Base-by-base conservation (phyloP, 305 asterid genomes). In the Fraxinus latifolia region DNA sequence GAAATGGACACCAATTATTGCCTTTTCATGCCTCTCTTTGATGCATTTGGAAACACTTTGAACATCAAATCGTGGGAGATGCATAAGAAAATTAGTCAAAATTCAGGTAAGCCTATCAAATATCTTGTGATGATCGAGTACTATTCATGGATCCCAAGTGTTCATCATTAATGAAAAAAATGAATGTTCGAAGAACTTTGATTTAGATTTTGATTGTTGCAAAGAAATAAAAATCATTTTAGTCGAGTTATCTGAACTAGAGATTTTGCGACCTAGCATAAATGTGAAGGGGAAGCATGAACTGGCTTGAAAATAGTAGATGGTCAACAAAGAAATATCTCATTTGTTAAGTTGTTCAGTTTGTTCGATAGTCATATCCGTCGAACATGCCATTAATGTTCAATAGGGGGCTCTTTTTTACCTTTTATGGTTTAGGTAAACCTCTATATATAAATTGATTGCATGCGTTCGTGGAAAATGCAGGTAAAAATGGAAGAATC, bases 11-110 rank as follows among this genome's bases (percentile, higher is more conserved):
- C 97, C 71, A 94, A 94, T 65, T 92, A 85, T 78, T 92, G 98
- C 89, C 92, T 94, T 19, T 94, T 94, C 91, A 94, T 94, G 98
- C 98, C 98, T 15, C 83, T 94, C 53, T 94, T 86, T 67, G 98
- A 94, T 87, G 94, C 90, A 21, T 27, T 94, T 50, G 98, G 98
- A 44, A 88, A 89, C 80, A 91, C 98, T 27, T 81, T 94, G 72
- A 91, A 91, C 92, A 77, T 25, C 81, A 88, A 87, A 80, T 91
- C 98, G 65, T 94, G 98, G 98, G 94, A 92, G 8, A 47, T 80
- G 85, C 97, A 94, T 87, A 87, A 77, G 81, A 67, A 84, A 81
- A 79, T 90, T 75, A 84, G 94, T 47, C 50, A 83, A 25, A 83
- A 88, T 82, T 87, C 97, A 84, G 97, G 97, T 93, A 44, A 75